Evolutionary conservation across 768 basidiomycete genomes (phyloP).

Genomic region (Crassisporium funariophilum): DNA sequence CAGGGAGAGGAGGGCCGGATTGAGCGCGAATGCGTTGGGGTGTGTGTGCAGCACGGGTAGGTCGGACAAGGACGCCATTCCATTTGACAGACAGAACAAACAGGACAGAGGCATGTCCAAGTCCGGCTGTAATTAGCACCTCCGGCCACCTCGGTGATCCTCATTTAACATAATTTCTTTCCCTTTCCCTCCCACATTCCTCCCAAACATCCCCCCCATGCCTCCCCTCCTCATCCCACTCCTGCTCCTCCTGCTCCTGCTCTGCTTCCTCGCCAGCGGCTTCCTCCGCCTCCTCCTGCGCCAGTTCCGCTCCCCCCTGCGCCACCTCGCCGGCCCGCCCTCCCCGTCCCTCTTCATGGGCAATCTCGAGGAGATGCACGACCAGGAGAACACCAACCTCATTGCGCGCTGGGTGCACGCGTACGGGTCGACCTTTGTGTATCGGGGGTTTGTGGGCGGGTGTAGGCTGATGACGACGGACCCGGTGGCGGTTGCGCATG

Average conservation of each 20-base stretch:
- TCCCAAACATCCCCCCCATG: neutral
- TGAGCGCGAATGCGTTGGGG: no score
- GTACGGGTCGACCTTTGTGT: slow-evolving; percentile 47
- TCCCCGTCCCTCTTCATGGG: slow-evolving; percentile 44
- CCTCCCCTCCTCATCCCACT: slow-evolving; percentile 16
- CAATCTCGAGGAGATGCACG: slow-evolving; percentile 47
- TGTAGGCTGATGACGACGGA: slow-evolving; percentile 58
- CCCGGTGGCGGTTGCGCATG: slow-evolving; percentile 59
- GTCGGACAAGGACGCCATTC: no score
- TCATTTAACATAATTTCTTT: no score
- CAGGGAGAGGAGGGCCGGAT: no score
- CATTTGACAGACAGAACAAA: no score
- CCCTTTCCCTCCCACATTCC: slow-evolving; percentile 1
- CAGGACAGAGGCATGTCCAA: no score
- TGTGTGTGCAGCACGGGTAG: no score
- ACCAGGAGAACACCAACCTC: slow-evolving; percentile 51
- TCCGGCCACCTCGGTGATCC: no score
- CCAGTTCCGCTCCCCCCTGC: slow-evolving; percentile 46
- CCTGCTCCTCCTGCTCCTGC: slow-evolving; percentile 26
- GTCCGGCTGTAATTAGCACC: no score
- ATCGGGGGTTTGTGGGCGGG: slow-evolving; percentile 45
- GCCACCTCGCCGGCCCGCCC: slow-evolving; percentile 45
- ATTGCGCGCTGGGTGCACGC: slow-evolving; percentile 46
- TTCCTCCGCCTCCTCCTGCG: slow-evolving; percentile 45
- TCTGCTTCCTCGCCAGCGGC: slow-evolving; percentile 23